Evolutionary conservation across 768 basidiomycete species (phyloP), one percentile per base, ranked within the genome.

Genomic region (Nidula microcarpa): DNA sequence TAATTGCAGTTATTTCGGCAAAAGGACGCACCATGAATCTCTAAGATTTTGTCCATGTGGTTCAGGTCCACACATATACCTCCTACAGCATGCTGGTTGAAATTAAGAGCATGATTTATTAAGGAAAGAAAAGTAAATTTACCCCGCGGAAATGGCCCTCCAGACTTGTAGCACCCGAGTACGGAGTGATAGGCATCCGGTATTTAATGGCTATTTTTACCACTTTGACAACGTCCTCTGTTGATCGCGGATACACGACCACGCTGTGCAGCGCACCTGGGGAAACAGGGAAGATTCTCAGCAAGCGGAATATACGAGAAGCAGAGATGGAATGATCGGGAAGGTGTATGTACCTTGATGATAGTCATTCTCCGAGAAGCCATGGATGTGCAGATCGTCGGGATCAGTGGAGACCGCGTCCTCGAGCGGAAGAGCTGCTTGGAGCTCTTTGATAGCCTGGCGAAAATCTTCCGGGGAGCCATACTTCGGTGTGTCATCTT

Each of bases 61-160:
- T 82, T 82, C 68, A 94, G 69, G 61, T 94, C 89, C 13, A 95
- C 71, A 53, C 89, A 93, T 41, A 96, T 91, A 0, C 91, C 86
- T 10, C 86, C 85, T 11, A 62, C 59, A 10, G 65, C 54, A 58
- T 73, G 70, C 75, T 78, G 51, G 41, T 8, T 43, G n/a, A 14
- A 30, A 16, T 16, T 8, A 5, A 53, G 11, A 39, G 44, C 14
- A 23, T 43, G 16, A 50, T 10, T 36, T 14, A 47, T 2, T 32
- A 52, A 39, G 10, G 44, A 16, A 41, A 13, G 52, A 36, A 13
- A 46, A 16, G 17, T 35, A 35, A 17, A 68, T 81, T 53, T 57
- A 89, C 89, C 30, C 82, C 82, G 37, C 79, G 72, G 57, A 78
- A 85, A 57, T 91, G 87, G 0, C 92, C 91, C 63, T 94, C 93